Conservation (phyloP, 805 yeast genomes). For the Candida alai region DNA sequence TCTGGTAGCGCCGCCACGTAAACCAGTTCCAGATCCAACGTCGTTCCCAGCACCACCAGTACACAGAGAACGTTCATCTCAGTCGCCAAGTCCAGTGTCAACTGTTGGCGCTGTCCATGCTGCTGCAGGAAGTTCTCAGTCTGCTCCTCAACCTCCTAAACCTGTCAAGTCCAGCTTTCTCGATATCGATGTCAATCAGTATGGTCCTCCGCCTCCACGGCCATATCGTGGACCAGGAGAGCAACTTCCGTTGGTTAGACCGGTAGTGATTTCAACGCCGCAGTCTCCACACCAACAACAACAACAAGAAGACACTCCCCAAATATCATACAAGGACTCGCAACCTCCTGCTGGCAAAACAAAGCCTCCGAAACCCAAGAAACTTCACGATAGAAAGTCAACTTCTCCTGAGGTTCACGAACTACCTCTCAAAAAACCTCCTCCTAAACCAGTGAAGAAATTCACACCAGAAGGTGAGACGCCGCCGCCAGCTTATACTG, state of each 20-base stretch:
- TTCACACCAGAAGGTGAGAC: conserved; percentile 8
- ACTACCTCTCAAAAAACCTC: conserved; percentile 27
- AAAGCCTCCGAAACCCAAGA: conserved; percentile 10
- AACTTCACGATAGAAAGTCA: conserved; percentile 3
- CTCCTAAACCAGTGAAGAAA: conserved; percentile 42
- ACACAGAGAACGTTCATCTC: conserved; percentile 25
- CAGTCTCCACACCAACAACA: conserved; percentile 7
- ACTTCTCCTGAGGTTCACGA: conserved; percentile 4
- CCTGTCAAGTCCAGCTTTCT: conserved; percentile 8
- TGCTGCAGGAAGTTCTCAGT: conserved; percentile 1
- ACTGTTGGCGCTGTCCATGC: conserved; percentile 2
- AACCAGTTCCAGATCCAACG: conserved; percentile 32
- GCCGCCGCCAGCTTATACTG: conserved; percentile 16
- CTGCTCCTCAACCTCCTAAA: conserved; percentile 4
- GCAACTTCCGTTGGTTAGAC: conserved; percentile 5
- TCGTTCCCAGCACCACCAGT: conserved; percentile 42
- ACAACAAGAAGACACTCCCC: conserved; percentile 4
- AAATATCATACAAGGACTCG: conserved; percentile 1
- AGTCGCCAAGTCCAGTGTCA: not conserved
- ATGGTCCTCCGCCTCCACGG: conserved; percentile 47
- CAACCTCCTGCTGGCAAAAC: conserved; percentile 6
- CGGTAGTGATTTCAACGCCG: conserved; percentile 1
- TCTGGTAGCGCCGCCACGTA: conserved; percentile 4
- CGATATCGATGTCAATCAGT: conserved; percentile 33
- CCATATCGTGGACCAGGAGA: conserved; percentile 9